Evolutionary conservation across 2,329 filamentous ascomycete species (phyloP), one percentile per base, ranked within the genome.

Genomic region (Endoconidiophora polonica): DNA sequence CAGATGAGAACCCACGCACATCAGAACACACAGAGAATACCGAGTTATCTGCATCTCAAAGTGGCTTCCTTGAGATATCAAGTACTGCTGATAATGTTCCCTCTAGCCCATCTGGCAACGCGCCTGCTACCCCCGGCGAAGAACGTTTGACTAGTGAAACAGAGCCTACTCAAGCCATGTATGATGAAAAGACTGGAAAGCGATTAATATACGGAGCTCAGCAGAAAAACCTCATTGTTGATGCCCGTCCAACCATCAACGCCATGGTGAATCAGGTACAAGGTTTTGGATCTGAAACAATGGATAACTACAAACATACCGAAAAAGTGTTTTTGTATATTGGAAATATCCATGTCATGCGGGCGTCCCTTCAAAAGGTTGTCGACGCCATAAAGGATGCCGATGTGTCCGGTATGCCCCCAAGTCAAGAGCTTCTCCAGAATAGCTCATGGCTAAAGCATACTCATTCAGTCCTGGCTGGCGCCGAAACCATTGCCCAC

Each of bases 301-400:
- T 96, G 85, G 86, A 94, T 56, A 83, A 94, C 64, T 98, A 98
- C 67, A 86, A 83, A 54, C 90, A 88, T 59, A 86, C 87, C 14
- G 82, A 81, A 53, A 94, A 95, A 64, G 82, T 83, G 26, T 98
- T 93, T 61, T 74, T 98, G 50, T 91, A 86, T 55, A 98, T 98
- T 59, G 90, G 93, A 63, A 98, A 98, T 62, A 96, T 98, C 54
- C 91, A 98, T 60, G 87, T 95, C 55, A 98, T 98, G 91, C 77
- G 91, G 52, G 83, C 83, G 54, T 96, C 90, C 1, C 70, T 98
- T 33, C 81, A 83, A 57, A 90, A 82, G 57, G 83, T 98, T 18
- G 72, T 95, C 48, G 88, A 94, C 55, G 83, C 77, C 2, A 69
- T 98, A 59, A 95, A 94, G 61, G 90, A 96, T 57, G 86, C 87